phyloP scores from a whole-genome alignment of 176 grass and related monocot genomes.

The Oryza glumipatula region DNA sequence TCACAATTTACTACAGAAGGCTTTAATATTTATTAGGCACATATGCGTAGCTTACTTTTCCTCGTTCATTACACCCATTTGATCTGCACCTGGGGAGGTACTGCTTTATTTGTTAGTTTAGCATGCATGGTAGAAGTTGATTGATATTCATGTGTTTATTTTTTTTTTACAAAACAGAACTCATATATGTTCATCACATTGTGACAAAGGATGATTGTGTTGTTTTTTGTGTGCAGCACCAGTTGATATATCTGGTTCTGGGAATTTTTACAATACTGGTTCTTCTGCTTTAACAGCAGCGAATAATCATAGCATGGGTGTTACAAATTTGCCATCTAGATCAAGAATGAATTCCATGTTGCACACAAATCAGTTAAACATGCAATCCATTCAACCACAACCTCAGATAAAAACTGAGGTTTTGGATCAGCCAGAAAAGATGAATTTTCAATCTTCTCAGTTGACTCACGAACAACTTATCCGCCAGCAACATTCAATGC shows the following conservation, averaged over 20 bases:
- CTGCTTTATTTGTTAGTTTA: conserved; percentile 10
- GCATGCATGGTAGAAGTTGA: background rate
- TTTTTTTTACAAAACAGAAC: conserved; percentile 8
- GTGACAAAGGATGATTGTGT: conserved; percentile 13
- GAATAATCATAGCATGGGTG: conserved; percentile 64
- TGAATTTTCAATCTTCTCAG: conserved; percentile 76
- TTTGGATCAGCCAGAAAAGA: conserved; percentile 77
- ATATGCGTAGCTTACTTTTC: background rate
- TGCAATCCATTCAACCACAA: conserved; percentile 73
- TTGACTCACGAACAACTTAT: conserved; percentile 60
- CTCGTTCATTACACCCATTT: background rate
- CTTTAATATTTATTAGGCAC: conserved; percentile 21
- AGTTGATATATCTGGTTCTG: conserved; percentile 61
- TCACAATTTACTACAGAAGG: conserved; percentile 3
- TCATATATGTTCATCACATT: background rate
- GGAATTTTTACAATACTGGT: conserved; percentile 66
- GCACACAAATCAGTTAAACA: conserved; percentile 64
- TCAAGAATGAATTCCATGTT: conserved; percentile 70
- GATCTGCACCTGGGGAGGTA: conserved; percentile 1
- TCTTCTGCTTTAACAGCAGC: conserved; percentile 66
- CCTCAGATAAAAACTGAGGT: conserved; percentile 73
- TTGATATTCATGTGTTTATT: conserved; percentile 13
- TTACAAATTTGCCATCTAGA: conserved; percentile 68
- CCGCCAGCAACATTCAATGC: conserved; percentile 65
- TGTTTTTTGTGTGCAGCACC: conserved; percentile 47